Evolutionary conservation across 495 filamentous ascomycete species (phyloP).

Genomic region (Aspergillus ostianus): DNA sequence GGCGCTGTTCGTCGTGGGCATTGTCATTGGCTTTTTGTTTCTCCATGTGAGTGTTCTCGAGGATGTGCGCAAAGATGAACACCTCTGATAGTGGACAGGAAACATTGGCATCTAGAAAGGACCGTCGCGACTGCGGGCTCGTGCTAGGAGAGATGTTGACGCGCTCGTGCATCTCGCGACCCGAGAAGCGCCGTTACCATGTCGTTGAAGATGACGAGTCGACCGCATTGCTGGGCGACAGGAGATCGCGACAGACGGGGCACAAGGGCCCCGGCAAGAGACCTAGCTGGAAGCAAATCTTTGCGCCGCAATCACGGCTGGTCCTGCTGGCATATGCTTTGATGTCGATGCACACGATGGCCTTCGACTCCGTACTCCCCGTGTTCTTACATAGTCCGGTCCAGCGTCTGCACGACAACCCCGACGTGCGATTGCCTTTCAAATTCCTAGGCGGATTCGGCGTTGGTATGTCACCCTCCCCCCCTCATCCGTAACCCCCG

Average conservation of each 20-base stretch:
- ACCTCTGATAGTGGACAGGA: constrained; percentile 46
- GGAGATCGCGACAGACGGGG: background rate
- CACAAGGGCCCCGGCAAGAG: constrained; percentile 26
- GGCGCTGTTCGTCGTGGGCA: constrained; percentile 68
- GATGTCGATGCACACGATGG: constrained; percentile 71
- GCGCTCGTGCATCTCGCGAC: constrained; percentile 25
- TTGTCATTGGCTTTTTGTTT: constrained; percentile 68
- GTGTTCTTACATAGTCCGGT: constrained; percentile 76
- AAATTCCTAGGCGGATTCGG: constrained; percentile 78
- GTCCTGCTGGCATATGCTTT: constrained; percentile 75
- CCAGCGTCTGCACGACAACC: constrained; percentile 53
- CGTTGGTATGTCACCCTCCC: constrained; percentile 38
- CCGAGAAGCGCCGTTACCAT: constrained; percentile 17
- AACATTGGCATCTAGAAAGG: constrained; percentile 65
- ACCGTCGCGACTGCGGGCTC: constrained; percentile 66
- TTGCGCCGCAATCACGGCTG: constrained; percentile 71
- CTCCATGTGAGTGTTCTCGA: constrained; percentile 44
- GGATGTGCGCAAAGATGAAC: background rate
- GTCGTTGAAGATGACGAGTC: constrained; percentile 38
- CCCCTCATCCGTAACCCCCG: constrained; percentile 3
- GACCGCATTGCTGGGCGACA: constrained; percentile 30
- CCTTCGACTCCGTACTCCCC: constrained; percentile 77
- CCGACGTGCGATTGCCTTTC: constrained; percentile 64
- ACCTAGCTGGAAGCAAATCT: constrained; percentile 62
- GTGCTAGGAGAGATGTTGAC: constrained; percentile 55